phyloP scores from a whole-genome alignment of 257 asterid genomes.

The Mentha longifolia region DNA sequence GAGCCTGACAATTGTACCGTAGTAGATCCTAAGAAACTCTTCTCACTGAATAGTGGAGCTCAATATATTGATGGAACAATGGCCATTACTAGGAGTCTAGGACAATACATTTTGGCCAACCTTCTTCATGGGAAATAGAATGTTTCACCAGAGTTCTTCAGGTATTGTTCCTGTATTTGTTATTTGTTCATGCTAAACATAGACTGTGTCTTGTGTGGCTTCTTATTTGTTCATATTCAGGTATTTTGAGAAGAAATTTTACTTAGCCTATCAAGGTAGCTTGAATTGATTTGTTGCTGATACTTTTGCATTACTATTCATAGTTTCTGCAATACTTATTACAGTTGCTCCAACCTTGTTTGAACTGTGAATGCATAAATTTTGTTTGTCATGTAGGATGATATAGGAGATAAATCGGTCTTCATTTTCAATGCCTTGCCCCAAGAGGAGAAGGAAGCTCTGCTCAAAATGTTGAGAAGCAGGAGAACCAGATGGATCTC shows the following conservation, averaged over 20 bases:
- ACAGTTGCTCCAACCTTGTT: background rate
- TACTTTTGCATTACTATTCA: too few species aligned
- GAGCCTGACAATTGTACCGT: conserved; percentile 73
- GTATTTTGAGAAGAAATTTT: conserved; percentile 94
- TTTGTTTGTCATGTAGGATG: conserved; percentile 61
- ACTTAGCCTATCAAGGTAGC: conserved; percentile 85
- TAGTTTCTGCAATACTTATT: background rate
- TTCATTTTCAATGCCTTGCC: conserved; percentile 78
- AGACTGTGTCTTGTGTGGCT: too few species aligned
- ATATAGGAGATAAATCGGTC: conserved; percentile 91
- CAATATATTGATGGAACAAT: conserved; percentile 97
- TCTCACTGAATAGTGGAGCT: conserved; percentile 94
- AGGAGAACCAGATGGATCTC: conserved; percentile 41
- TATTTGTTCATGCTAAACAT: background rate
- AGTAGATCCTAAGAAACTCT: conserved; percentile 77
- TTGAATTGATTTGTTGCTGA: background rate
- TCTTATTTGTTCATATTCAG: too few species aligned
- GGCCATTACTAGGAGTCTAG: conserved; percentile 88
- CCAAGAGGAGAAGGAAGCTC: conserved; percentile 60
- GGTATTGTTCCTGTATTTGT: conserved; percentile 49
- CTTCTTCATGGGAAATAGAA: conserved; percentile 83
- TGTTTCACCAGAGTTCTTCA: conserved; percentile 95
- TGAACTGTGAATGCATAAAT: background rate
- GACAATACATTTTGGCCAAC: conserved; percentile 92
- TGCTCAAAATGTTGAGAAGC: conserved; percentile 55